phyloP scores from a whole-genome alignment of 805 yeast species.

The Vanderwaltozyma verrucispora region DNA sequence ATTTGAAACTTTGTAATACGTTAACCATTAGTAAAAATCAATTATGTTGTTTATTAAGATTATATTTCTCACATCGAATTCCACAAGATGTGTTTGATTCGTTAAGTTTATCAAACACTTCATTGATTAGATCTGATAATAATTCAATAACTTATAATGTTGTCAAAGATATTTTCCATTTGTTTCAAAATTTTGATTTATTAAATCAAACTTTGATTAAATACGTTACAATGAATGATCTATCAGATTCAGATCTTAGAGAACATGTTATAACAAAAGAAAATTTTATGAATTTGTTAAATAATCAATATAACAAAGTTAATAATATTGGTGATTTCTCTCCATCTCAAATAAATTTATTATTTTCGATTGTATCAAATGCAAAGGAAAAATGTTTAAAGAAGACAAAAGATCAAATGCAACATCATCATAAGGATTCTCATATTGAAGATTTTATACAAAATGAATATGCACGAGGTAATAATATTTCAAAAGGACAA shows the following conservation, averaged over 20 bases:
- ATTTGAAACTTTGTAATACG: conserved; percentile 18
- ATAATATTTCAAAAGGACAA: conserved; percentile 10
- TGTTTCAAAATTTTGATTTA: conserved; percentile 33
- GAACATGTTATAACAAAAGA: conserved; percentile 28
- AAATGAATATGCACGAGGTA: conserved; percentile 20
- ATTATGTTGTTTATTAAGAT: conserved; percentile 24
- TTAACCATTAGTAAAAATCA: conserved; percentile 30
- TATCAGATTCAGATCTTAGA: conserved; percentile 21
- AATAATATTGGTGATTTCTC: conserved; percentile 33
- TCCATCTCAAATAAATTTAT: conserved; percentile 32
- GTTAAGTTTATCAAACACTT: conserved; percentile 23
- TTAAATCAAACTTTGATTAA: conserved; percentile 30
- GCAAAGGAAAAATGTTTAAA: conserved; percentile 22
- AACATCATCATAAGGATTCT: conserved; percentile 19
- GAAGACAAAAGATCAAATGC: conserved; percentile 1
- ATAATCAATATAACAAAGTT: conserved; percentile 31
- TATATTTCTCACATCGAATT: conserved; percentile 32
- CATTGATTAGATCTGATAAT: conserved; percentile 21
- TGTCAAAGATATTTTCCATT: conserved; percentile 31
- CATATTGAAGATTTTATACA: conserved; percentile 21
- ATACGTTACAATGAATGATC: conserved; percentile 24
- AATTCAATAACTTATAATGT: conserved; percentile 29
- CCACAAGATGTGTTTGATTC: conserved; percentile 29
- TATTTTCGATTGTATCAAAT: conserved; percentile 30
- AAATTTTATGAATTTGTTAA: conserved; percentile 28